phyloP scores from a whole-genome alignment of 2,329 filamentous ascomycete genomes.

The Diplodia scrobiculata region DNA sequence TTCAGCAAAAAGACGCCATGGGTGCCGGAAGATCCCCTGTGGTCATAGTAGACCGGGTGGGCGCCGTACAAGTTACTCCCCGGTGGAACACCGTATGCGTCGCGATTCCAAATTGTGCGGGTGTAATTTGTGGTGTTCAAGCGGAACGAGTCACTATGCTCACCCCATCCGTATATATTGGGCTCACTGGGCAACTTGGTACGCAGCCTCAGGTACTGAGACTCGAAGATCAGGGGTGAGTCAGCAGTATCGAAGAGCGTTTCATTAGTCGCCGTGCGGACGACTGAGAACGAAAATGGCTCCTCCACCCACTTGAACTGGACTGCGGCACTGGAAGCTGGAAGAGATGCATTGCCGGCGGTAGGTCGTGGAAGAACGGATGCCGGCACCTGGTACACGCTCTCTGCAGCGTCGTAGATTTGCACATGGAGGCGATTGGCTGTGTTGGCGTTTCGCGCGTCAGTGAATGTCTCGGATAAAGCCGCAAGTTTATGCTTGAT shows the following conservation, averaged over 20 bases:
- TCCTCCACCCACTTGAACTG: conserved; percentile 57
- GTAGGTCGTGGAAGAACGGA: conserved; percentile 65
- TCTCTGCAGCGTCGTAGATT: conserved; percentile 69
- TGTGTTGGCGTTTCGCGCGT: conserved; percentile 37
- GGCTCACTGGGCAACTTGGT: conserved; percentile 69
- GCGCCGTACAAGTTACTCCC: conserved; percentile 70
- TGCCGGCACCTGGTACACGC: conserved; percentile 74
- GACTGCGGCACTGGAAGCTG: conserved; percentile 49
- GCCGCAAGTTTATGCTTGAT: neutral
- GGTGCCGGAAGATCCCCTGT: conserved; percentile 55
- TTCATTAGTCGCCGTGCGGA: conserved; percentile 59
- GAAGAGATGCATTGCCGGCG: conserved; percentile 40
- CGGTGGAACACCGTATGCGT: conserved; percentile 63
- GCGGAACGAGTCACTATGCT: conserved; percentile 71
- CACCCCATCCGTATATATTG: conserved; percentile 76
- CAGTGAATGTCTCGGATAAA: conserved; percentile 30
- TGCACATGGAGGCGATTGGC: conserved; percentile 72
- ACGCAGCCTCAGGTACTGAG: conserved; percentile 72
- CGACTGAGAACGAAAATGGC: conserved; percentile 70
- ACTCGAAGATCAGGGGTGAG: conserved; percentile 70
- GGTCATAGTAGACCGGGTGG: conserved; percentile 76
- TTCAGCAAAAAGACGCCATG: conserved; percentile 44
- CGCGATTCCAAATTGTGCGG: conserved; percentile 69
- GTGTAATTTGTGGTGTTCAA: conserved; percentile 70
- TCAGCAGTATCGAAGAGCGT: conserved; percentile 71